Evolutionary conservation across 2,329 filamentous ascomycete species (phyloP).

Genomic region (Amylocarpus encephaloides): DNA sequence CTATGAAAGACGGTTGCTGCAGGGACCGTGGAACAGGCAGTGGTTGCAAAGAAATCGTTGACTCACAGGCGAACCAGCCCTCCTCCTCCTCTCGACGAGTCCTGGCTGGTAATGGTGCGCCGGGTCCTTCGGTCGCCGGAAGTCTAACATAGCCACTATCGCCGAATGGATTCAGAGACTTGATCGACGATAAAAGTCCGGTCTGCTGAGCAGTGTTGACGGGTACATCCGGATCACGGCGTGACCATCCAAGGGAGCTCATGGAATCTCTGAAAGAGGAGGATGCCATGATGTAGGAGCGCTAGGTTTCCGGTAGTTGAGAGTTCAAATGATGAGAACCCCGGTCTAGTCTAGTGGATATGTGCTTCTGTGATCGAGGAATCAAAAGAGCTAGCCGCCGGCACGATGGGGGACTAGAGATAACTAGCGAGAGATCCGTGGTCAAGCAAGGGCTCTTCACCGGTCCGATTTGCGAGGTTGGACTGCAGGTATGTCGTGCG

Average conservation of each 20-base stretch:
- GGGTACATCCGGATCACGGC: slow-evolving; percentile 70
- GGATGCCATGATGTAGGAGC: slow-evolving; percentile 61
- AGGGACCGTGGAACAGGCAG: slow-evolving; percentile 26
- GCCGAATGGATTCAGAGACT: slow-evolving; percentile 82
- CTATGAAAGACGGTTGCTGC: slow-evolving; percentile 25
- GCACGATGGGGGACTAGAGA: slow-evolving; percentile 9
- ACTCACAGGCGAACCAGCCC: slow-evolving; percentile 91
- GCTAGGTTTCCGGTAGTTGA: slow-evolving; percentile 22
- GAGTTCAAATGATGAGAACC: slow-evolving; percentile 14
- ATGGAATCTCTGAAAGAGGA: slow-evolving; percentile 88
- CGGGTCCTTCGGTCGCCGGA: slow-evolving; percentile 74
- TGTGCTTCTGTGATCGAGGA: slow-evolving; percentile 6
- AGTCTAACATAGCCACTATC: slow-evolving; percentile 83
- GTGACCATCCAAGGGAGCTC: slow-evolving; percentile 91
- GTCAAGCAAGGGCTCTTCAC: background rate
- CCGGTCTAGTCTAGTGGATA: slow-evolving; percentile 1
- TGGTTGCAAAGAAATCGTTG: slow-evolving; percentile 20
- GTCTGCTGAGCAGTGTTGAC: slow-evolving; percentile 65
- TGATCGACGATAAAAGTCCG: slow-evolving; percentile 72
- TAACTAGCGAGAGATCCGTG: background rate
- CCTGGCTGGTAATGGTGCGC: slow-evolving; percentile 79
- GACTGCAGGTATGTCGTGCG: slow-evolving; percentile 30
- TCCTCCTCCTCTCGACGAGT: slow-evolving; percentile 89
- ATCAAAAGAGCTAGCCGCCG: slow-evolving; percentile 1
- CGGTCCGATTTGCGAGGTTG: slow-evolving; percentile 4